Evolutionary conservation across 805 yeast genomes (phyloP).

Genomic region (Wickerhamomyces subpelliculosus): DNA sequence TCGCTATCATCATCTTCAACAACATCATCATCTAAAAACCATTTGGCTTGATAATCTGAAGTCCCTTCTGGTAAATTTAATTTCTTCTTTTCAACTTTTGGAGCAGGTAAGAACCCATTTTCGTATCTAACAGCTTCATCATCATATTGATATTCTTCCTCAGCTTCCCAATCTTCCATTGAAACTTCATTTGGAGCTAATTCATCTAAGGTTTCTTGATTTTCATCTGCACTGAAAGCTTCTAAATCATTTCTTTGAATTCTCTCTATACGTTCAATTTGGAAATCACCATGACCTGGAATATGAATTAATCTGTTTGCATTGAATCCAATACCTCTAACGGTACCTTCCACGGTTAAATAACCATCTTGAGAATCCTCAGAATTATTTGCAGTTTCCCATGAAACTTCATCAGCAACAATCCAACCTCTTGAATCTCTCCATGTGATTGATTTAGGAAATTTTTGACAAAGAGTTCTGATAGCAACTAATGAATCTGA

Average conservation of each 20-base stretch:
- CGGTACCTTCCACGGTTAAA: slow-evolving; percentile 70
- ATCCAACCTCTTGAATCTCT: slow-evolving; percentile 89
- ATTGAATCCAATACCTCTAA: slow-evolving; percentile 80
- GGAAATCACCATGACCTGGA: slow-evolving; percentile 88
- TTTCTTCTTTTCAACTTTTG: slow-evolving; percentile 31
- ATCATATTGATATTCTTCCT: slow-evolving; percentile 26
- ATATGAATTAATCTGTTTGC: slow-evolving; percentile 75
- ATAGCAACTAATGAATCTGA: slow-evolving; percentile 70
- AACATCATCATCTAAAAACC: slow-evolving; percentile 59
- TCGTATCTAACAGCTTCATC: slow-evolving; percentile 28
- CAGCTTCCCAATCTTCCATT: slow-evolving; percentile 37
- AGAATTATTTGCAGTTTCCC: slow-evolving; percentile 27
- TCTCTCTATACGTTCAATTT: slow-evolving; percentile 59
- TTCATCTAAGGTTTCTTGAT: slow-evolving; percentile 54
- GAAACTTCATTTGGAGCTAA: slow-evolving; percentile 48
- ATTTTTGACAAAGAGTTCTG: slow-evolving; percentile 74
- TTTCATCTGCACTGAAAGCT: slow-evolving; percentile 28
- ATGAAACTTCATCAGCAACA: slow-evolving; percentile 58
- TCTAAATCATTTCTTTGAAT: slow-evolving; percentile 24
- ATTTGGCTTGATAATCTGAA: slow-evolving; percentile 73
- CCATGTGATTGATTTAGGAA: slow-evolving; percentile 84
- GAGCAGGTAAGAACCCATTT: slow-evolving; percentile 31
- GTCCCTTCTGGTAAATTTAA: slow-evolving; percentile 66
- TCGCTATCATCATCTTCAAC: slow-evolving; percentile 24
- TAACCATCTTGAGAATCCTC: slow-evolving; percentile 26